Evolutionary conservation across 805 yeast species (phyloP).

Genomic region (Hanseniaspora lindneri): DNA sequence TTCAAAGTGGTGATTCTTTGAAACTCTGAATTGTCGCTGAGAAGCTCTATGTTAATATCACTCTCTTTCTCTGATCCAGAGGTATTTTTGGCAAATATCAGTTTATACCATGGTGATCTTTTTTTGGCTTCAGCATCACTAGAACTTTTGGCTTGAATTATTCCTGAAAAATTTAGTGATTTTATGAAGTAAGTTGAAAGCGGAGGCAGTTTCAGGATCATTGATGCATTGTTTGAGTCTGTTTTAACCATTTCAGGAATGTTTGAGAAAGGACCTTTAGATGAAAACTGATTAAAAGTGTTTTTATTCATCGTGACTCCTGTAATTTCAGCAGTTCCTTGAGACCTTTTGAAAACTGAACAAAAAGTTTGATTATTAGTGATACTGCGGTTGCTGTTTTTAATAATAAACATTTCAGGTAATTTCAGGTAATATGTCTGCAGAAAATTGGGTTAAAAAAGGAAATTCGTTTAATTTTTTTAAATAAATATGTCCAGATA

Average conservation of each 20-base stretch:
- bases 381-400: too few species aligned
- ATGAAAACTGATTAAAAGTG: neutral
- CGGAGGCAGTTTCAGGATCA: constrained; percentile 9
- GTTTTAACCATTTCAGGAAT: neutral
- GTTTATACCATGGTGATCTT: neutral
- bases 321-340: neutral
- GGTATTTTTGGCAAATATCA: neutral
- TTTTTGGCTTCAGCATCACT: neutral
- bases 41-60: constrained; percentile 1
- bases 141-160: constrained; percentile 2
- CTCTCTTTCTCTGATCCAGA: neutral
- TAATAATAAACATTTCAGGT: too few species aligned
- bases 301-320: neutral
- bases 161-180: constrained; percentile 11
- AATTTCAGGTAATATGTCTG: too few species aligned
- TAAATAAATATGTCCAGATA: too few species aligned
- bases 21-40: constrained; percentile 5
- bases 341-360: neutral
- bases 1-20: constrained; percentile 8
- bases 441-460: too few species aligned
- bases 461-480: too few species aligned
- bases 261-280: constrained; percentile 13
- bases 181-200: constrained; percentile 10
- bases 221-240: neutral
- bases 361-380: too few species aligned